Evolutionary conservation across 441 rosid species (phyloP).

Genomic region (Pelargonium myrrhifolium): DNA sequence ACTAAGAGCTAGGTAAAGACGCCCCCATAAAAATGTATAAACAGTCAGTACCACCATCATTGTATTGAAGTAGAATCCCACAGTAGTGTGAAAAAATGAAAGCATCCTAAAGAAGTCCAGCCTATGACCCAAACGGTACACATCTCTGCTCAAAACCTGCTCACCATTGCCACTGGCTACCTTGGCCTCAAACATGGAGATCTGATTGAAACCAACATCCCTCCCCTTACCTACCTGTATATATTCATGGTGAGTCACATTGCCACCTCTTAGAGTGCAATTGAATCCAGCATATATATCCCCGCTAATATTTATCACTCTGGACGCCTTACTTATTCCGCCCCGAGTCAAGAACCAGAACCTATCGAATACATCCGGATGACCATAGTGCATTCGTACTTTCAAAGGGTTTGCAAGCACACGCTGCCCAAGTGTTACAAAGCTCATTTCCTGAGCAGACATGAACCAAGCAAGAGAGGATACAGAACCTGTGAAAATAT

Average conservation of each 20-base stretch:
- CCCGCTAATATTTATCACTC: neutral
- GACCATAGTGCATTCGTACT: slow-evolving; percentile 91
- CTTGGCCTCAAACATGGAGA: neutral
- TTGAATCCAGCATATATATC: neutral
- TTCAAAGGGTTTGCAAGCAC: slow-evolving; percentile 86
- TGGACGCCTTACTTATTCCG: slow-evolving; percentile 25
- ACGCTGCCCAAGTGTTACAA: slow-evolving; percentile 88
- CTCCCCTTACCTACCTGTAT: neutral
- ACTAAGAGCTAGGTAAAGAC: slow-evolving; percentile 8
- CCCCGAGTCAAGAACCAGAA: slow-evolving; percentile 85
- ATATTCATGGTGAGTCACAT: neutral
- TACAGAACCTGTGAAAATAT: slow-evolving; percentile 20
- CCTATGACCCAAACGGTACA: neutral
- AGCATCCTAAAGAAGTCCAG: neutral
- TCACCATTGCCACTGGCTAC: neutral
- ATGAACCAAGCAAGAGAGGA: slow-evolving; percentile 22
- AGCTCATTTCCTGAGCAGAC: slow-evolving; percentile 78
- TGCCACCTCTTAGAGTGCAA: neutral
- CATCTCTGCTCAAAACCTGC: slow-evolving; percentile 1
- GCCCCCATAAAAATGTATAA: slow-evolving; percentile 6
- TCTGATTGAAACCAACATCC: neutral
- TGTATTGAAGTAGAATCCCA: neutral
- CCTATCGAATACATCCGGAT: slow-evolving; percentile 90
- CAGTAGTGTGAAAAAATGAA: neutral
- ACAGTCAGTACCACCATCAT: slow-evolving; percentile 6